Evolutionary conservation across 495 filamentous ascomycete species (phyloP), one percentile per base, ranked within the genome.

Genomic region (Podospora bellae-mahoneyi): DNA sequence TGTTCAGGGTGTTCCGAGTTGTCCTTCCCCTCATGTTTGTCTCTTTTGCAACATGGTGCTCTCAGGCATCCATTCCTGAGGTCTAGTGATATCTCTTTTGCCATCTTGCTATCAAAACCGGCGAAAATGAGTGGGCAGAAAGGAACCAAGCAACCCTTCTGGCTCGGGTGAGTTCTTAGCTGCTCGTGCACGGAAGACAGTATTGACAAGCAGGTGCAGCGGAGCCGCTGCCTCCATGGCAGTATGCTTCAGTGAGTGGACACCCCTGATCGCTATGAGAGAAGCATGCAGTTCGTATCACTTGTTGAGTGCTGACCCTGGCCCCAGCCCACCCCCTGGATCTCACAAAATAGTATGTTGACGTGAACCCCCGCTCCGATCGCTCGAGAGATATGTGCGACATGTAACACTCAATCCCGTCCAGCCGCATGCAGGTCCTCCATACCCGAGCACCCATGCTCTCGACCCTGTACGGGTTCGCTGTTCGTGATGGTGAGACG

Each of bases 181-280:
- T 26, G 23, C 23, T 7, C n/a, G 18, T 19, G 1, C n/a, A 20
- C 23, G n/a, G 55, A 48, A 16, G 2, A 13, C 0, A 16, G 13
- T 48, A 48, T 61, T 26, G 32, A 26, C 59, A 61, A 26, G 23
- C 26, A 32, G 26, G 15, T 39, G 15, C 63, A 81, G 78, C 26
- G 77, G 78, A 55, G 77, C 78, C 1, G 78, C 78, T 26, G 77
- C 78, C 4, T 81, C 78, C 15, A 76, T 79, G 72, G 77, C 78
- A 44, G 78, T 78, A 18, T 78, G 77, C 64, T 81, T 79, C 67
- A 81, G 76, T 80, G 71, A 71, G 78, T 75, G 53, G 27, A 67
- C 16, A 23, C 28, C 39, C 39, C 39, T 48, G 39, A 1, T 16
- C 2, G 13, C 15, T 48, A 16, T 48, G 9, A 48, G 39, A 4